A percentile compares a stretch with the other conserved stretches of the same genome.
phyloP scores from a whole-genome alignment of 192 early-diverging fungal genomes.

The Rhizophagus clarus region DNA sequence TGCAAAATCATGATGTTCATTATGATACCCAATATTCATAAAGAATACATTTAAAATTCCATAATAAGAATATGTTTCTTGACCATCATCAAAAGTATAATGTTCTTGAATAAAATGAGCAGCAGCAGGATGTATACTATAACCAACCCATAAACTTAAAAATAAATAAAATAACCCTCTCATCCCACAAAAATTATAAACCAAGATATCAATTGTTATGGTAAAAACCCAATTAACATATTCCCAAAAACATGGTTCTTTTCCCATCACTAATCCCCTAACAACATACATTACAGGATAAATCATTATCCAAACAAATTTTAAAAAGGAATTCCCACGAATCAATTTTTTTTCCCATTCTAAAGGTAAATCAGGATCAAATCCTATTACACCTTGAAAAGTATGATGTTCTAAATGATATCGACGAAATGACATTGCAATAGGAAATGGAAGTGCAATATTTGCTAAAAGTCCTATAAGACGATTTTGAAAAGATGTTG shows the following conservation, averaged over 20 bases:
- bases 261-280: constrained; percentile 71
- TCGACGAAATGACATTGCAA: constrained; percentile 79
- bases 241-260: constrained; percentile 74
- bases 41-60: constrained; percentile 83
- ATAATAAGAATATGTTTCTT: constrained; percentile 98
- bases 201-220: constrained; percentile 52
- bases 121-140: constrained; percentile 88
- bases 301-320: constrained; percentile 80
- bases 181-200: constrained; percentile 60
- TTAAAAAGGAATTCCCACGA: constrained; percentile 63
- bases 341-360: constrained; percentile 84
- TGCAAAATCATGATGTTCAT: constrained; percentile 96
- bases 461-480: constrained; percentile 82
- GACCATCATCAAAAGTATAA: constrained; percentile 90
- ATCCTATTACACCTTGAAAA: constrained; percentile 91
- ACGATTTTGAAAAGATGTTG: constrained; percentile 75
- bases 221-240: constrained; percentile 75
- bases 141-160: constrained; percentile 76
- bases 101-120: constrained; percentile 98
- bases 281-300: constrained; percentile 88
- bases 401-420: constrained; percentile 97
- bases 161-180: constrained; percentile 72
- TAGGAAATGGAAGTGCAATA: constrained; percentile 79
- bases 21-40: constrained; percentile 98
- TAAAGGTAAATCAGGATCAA: constrained; percentile 91